Evolutionary conservation across 2,329 filamentous ascomycete species (phyloP).

Genomic region (Dactylonectria estremocensis): DNA sequence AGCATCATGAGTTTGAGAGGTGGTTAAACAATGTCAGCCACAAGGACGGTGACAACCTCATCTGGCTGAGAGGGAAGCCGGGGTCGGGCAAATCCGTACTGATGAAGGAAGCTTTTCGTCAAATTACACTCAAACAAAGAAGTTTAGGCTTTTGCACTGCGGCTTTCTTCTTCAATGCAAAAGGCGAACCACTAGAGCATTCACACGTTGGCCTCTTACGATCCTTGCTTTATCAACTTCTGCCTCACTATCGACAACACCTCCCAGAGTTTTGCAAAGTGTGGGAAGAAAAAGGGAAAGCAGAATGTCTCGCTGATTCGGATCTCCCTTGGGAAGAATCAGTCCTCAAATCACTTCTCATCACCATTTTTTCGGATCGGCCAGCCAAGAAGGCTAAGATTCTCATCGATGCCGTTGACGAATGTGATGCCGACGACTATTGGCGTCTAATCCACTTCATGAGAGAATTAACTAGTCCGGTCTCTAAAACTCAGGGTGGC

Average conservation of each 20-base stretch:
- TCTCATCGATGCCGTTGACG: constrained; percentile 35
- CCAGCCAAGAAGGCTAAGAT: constrained; percentile 5
- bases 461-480: constrained; percentile 5
- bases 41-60: background rate
- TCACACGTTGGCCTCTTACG: constrained; percentile 2
- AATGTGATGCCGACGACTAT: background rate
- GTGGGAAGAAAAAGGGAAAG: background rate
- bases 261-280: background rate
- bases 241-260: background rate
- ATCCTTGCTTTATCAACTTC: constrained; percentile 26
- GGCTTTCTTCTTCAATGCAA: constrained; percentile 31
- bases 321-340: background rate
- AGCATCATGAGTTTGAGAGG: background rate
- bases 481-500: background rate
- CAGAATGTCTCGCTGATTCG: background rate
- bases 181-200: background rate
- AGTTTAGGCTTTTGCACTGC: background rate
- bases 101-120: constrained; percentile 31
- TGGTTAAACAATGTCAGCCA: background rate
- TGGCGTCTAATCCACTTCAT: constrained; percentile 12
- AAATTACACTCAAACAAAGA: background rate
- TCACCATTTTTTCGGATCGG: background rate
- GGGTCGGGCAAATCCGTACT: constrained; percentile 29
- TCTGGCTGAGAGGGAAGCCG: constrained; percentile 29
- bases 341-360: constrained; percentile 15